Conservation (phyloP, 2,329 filamentous ascomycete genomes). For the Ceratocystis eucalypticola region DNA sequence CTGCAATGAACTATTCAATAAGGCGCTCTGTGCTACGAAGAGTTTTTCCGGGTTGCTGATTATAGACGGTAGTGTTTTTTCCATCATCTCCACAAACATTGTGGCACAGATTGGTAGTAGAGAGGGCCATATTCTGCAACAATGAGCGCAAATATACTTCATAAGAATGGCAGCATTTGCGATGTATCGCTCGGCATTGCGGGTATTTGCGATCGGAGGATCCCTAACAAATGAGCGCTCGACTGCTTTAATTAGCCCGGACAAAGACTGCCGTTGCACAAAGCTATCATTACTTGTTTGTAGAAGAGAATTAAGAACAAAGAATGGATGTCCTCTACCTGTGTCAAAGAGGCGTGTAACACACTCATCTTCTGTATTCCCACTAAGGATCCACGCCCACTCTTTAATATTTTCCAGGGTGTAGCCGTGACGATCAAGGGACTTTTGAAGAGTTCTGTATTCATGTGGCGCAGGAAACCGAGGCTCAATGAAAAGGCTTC, state of each 20-base stretch:
- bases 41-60: constrained; percentile 15
- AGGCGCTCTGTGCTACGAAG: constrained; percentile 24
- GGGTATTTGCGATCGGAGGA: neutral
- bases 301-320: constrained; percentile 13
- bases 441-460: neutral
- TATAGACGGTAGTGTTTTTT: constrained; percentile 20
- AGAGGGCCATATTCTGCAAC: constrained; percentile 23
- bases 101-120: constrained; percentile 25
- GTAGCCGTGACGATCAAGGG: constrained; percentile 3
- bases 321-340: constrained; percentile 3
- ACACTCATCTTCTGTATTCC: constrained; percentile 12
- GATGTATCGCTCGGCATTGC: constrained; percentile 3
- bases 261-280: constrained; percentile 11
- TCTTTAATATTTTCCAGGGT: constrained; percentile 7
- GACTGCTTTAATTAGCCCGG: neutral
- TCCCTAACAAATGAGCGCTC: constrained; percentile 11
- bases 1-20: constrained; percentile 29
- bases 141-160: constrained; percentile 16
- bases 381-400: constrained; percentile 14
- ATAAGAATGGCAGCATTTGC: constrained; percentile 8
- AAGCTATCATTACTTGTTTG: constrained; percentile 11
- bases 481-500: neutral
- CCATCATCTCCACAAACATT: constrained; percentile 25
- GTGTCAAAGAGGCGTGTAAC: constrained; percentile 5
- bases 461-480: neutral